Base-by-base conservation (phyloP, 352 stramenopile species). In the Albugo candida region DNA sequence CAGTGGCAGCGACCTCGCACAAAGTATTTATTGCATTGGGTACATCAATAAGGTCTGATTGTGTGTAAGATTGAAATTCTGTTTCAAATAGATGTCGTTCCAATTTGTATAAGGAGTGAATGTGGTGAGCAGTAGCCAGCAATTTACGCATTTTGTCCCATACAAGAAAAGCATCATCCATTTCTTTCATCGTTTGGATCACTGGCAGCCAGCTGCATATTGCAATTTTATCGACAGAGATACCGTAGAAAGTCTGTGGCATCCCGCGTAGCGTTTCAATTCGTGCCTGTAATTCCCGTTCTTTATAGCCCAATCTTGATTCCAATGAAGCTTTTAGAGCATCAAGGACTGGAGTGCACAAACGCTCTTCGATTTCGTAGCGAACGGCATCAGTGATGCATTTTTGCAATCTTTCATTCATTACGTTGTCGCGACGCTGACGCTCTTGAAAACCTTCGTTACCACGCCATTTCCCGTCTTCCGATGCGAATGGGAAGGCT, bases 71-170 rank as follows among this genome's bases (percentile, higher is more conserved):
- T 67, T 31, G 24, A 8, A 31, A 31, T 31, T 31, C 24, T 31
- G 24, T 31, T 31, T 31, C 24, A 31, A 31, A 71, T 44, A 82
- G 68, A 13, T 60, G 60, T 2, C 67, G 70, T 47, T 91, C 77
- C 1, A 58, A 31, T 47, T 73, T 73, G 58, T 85, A 79, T 17
- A 84, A 45, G 24, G 62, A 50, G 56, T 91, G 74, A 51, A 91
- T 83, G 36, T 70, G 60, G 46, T 85, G 69, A 11, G 74, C 74
- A 8, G 72, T 69, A 13, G 64, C 60, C 5, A 86, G 70, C 35
- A 91, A 57, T 45, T 85, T 87, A 5, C 72, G 72, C 72, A 87
- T 81, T 51, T 87, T 91, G 55, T 91, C 77, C 6, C 81, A 58
- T 12, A 75, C 74, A 31, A 91, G 51, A 36, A 83, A 83, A 36